Percentiles rank a stretch among this genome's conserved stretches.
Evolutionary conservation across 2,329 filamentous ascomycete genomes (phyloP).

Genomic region (Leptographium procerum): DNA sequence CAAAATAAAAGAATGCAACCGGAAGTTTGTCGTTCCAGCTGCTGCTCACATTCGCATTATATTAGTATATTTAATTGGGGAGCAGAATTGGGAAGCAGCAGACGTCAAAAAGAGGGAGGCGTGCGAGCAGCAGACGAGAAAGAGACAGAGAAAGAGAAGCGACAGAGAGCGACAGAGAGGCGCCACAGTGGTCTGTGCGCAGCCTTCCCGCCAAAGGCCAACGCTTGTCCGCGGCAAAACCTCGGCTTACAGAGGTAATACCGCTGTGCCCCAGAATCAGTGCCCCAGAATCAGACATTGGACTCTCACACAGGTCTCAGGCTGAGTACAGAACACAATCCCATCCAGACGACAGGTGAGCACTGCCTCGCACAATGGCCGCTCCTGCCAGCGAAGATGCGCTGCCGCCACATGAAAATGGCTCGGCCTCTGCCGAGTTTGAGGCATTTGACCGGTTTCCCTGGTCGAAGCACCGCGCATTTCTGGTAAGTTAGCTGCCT

Average conservation of each 20-base stretch:
- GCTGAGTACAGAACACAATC: too few relatives aligned
- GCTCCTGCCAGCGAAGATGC: neutral
- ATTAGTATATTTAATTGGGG: too few relatives aligned
- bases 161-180: too few relatives aligned
- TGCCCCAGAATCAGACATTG: too few relatives aligned
- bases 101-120: too few relatives aligned
- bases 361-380: neutral
- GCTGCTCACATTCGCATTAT: too few relatives aligned
- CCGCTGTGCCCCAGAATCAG: too few relatives aligned
- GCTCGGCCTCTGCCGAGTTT: conserved; percentile 5
- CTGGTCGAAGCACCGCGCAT: conserved; percentile 13
- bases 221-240: neutral
- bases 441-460: conserved; percentile 14
- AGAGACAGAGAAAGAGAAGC: neutral
- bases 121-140: neutral
- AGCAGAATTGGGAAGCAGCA: too few relatives aligned
- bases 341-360: neutral
- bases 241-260: neutral
- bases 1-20: too few relatives aligned
- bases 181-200: neutral
- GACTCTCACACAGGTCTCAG: too few relatives aligned
- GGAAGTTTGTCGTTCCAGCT: too few relatives aligned
- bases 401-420: neutral
- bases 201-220: neutral
- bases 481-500: conserved; percentile 8